phyloP scores from a whole-genome alignment of 345 rosid genomes.

The Eucalyptus pauciflora region DNA sequence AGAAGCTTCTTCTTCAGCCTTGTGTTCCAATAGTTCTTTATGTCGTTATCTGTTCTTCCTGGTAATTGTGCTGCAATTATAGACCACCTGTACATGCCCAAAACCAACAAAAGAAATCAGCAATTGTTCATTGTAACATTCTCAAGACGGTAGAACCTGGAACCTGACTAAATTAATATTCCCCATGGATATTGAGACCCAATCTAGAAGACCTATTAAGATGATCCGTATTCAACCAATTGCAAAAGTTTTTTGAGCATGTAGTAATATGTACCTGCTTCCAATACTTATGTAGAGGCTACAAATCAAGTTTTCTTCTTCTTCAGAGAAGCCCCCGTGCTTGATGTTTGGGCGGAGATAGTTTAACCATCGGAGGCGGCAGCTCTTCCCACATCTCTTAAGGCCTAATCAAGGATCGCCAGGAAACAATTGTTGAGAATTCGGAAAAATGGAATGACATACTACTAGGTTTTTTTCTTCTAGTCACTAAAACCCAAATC shows the following conservation, averaged over 20 bases:
- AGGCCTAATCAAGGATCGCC: slow-evolving; percentile 23
- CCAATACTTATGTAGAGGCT: slow-evolving; percentile 50
- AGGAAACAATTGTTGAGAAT: background rate
- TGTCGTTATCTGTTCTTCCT: slow-evolving; percentile 59
- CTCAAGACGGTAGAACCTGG: background rate
- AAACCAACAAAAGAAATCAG: background rate
- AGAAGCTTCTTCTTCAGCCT: slow-evolving; percentile 49
- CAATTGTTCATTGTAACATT: background rate
- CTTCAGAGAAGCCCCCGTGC: slow-evolving; percentile 65
- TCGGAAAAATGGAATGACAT: background rate
- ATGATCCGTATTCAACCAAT: background rate
- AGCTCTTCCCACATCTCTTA: slow-evolving; percentile 75
- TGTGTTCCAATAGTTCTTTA: slow-evolving; percentile 63
- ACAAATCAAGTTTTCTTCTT: slow-evolving; percentile 55
- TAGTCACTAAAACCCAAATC: background rate
- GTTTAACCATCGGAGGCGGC: slow-evolving; percentile 68
- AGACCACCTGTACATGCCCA: slow-evolving; percentile 29
- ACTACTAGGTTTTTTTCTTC: background rate
- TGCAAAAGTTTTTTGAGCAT: background rate
- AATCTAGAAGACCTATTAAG: background rate
- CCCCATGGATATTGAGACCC: background rate
- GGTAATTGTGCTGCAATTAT: slow-evolving; percentile 53
- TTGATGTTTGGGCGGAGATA: slow-evolving; percentile 60
- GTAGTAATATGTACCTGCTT: slow-evolving; percentile 33
- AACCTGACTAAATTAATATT: background rate